Conservation (phyloP, 179 eudicot species). For the Silene noctiflora region DNA sequence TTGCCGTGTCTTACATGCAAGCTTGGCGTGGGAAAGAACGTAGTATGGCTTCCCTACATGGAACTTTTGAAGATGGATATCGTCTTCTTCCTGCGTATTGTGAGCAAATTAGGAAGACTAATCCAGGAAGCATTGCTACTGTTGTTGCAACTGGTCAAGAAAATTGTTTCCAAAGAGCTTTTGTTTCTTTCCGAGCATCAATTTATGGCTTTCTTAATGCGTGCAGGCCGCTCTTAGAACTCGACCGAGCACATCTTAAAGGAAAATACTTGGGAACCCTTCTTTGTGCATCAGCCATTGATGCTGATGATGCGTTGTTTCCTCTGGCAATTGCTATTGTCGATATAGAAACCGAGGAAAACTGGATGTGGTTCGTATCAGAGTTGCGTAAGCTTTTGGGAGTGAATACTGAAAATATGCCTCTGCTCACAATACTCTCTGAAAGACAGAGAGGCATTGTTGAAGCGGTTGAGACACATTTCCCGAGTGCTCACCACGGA, state of each 20-base stretch:
- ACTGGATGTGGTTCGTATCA: constrained; percentile 96
- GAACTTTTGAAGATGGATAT: constrained; percentile 91
- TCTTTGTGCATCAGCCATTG: constrained; percentile 77
- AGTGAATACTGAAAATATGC: constrained; percentile 83
- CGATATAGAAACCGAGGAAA: constrained; percentile 77
- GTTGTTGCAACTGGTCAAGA: constrained; percentile 66
- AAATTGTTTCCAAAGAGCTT: constrained; percentile 79
- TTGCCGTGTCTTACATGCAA: constrained; percentile 89
- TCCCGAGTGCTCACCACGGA: constrained; percentile 82
- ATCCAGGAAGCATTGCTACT: constrained; percentile 91
- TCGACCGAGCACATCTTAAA: constrained; percentile 66
- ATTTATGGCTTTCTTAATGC: constrained; percentile 80
- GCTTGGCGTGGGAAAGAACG: constrained; percentile 98
- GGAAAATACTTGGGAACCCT: constrained; percentile 83
- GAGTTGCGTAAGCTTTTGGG: constrained; percentile 78
- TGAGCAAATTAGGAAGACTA: constrained; percentile 78
- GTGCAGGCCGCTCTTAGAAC: constrained; percentile 84
- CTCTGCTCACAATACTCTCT: constrained; percentile 77
- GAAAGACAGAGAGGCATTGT: constrained; percentile 73
- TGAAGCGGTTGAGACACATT: constrained; percentile 77
- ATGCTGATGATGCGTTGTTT: constrained; percentile 75
- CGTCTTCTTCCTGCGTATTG: constrained; percentile 86
- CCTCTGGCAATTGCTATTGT: constrained; percentile 85
- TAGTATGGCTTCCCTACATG: constrained; percentile 89
- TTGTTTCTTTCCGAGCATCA: constrained; percentile 79